Evolutionary conservation across 768 basidiomycete genomes (phyloP).

Genomic region (Crassisporium funariophilum): DNA sequence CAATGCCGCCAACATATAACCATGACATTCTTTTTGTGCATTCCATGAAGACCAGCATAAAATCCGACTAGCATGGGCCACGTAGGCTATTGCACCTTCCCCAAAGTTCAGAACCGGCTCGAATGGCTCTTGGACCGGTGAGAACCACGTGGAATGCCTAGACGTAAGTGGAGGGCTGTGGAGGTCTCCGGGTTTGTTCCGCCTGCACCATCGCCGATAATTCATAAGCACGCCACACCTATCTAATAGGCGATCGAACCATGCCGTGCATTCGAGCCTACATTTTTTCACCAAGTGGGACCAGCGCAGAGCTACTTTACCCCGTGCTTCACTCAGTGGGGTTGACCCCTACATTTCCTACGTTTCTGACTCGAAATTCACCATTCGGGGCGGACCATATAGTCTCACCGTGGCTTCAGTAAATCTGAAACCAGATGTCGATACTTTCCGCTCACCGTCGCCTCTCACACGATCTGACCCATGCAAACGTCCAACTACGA

Average conservation of each 20-base stretch:
- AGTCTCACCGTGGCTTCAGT: background rate
- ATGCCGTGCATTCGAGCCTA: slow-evolving; percentile 4
- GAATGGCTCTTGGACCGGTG: no score
- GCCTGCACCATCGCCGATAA: slow-evolving; percentile 4
- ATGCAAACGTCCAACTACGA: slow-evolving; percentile 2
- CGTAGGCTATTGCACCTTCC: no score
- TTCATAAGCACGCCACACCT: background rate
- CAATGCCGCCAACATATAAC: no score
- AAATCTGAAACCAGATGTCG: slow-evolving; percentile 9
- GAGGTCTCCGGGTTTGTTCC: slow-evolving; percentile 8
- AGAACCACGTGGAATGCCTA: no score
- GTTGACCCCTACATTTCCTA: no score
- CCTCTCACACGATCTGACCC: slow-evolving; percentile 15
- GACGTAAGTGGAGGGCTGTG: no score
- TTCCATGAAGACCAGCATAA: no score
- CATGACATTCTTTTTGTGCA: no score
- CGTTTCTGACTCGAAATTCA: slow-evolving; percentile 6
- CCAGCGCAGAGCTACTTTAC: no score
- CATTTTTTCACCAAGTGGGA: slow-evolving; percentile 5
- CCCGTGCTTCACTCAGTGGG: no score
- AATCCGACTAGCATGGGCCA: no score
- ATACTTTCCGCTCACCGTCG: slow-evolving; percentile 10
- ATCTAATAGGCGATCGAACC: slow-evolving; percentile 8
- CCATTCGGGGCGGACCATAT: background rate
- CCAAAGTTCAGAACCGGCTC: no score